A percentile compares a stretch with the other conserved stretches of the same genome.
Conservation (phyloP, 345 rosid species). For the Hirschfeldia incana region DNA sequence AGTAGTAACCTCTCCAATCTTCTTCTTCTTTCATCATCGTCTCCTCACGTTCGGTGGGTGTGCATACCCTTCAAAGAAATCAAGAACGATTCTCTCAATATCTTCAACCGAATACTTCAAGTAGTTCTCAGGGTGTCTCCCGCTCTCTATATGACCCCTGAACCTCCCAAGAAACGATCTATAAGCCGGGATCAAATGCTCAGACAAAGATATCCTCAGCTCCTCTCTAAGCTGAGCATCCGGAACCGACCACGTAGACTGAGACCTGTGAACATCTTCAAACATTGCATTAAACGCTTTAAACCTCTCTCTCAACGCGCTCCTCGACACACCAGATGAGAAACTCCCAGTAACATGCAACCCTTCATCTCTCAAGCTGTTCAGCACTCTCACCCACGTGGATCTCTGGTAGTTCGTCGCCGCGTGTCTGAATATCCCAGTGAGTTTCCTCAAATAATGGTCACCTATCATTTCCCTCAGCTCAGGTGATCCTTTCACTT, state of each 20-base stretch:
- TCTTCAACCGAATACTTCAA: slow-evolving; percentile 86
- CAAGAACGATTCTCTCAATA: slow-evolving; percentile 77
- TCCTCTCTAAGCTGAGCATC: slow-evolving; percentile 89
- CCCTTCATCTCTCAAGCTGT: slow-evolving; percentile 91
- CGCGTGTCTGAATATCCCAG: slow-evolving; percentile 70
- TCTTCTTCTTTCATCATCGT: slow-evolving; percentile 52
- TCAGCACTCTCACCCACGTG: slow-evolving; percentile 77
- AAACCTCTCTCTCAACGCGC: slow-evolving; percentile 82
- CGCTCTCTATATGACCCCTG: slow-evolving; percentile 89
- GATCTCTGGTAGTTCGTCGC: slow-evolving; percentile 87
- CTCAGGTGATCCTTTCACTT: slow-evolving; percentile 78
- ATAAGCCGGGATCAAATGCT: slow-evolving; percentile 86
- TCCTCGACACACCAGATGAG: slow-evolving; percentile 84
- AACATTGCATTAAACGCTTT: slow-evolving; percentile 86
- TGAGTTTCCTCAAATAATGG: slow-evolving; percentile 69
- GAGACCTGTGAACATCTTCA: slow-evolving; percentile 87
- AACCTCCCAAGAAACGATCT: slow-evolving; percentile 91
- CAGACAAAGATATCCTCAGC: slow-evolving; percentile 80
- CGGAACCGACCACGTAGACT: slow-evolving; percentile 77
- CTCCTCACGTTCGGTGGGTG: slow-evolving; percentile 77
- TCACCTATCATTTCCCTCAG: slow-evolving; percentile 91
- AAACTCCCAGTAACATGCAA: slow-evolving; percentile 79
- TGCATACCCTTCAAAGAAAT: slow-evolving; percentile 88
- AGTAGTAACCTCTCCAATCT: slow-evolving; percentile 50
- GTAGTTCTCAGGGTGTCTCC: slow-evolving; percentile 92